phyloP scores from a whole-genome alignment of 2,329 filamentous ascomycete species.

The Sarocladium strictum region DNA sequence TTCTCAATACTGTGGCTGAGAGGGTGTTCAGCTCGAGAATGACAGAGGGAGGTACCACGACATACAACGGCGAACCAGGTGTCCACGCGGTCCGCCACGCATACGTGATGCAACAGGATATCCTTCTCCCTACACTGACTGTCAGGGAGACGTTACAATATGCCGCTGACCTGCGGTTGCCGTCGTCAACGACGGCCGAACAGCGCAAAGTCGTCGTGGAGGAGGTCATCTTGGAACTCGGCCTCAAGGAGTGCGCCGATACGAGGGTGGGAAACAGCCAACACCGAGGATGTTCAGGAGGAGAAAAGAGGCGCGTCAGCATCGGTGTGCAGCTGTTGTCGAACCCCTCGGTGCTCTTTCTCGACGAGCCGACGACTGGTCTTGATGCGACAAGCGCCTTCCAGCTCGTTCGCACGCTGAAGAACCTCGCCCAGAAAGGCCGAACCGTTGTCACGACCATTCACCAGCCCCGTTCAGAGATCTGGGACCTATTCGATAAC shows the following conservation, averaged over 20 bases:
- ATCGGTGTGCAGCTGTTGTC: slow-evolving; percentile 75
- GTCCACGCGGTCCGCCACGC: slow-evolving; percentile 53
- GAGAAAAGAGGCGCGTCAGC: slow-evolving; percentile 70
- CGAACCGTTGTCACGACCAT: slow-evolving; percentile 69
- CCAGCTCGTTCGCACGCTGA: slow-evolving; percentile 65
- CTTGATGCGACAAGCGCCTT: slow-evolving; percentile 73
- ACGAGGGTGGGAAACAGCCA: slow-evolving; percentile 66
- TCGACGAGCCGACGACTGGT: slow-evolving; percentile 75
- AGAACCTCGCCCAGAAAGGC: slow-evolving; percentile 60
- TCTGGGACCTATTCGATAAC: slow-evolving; percentile 72
- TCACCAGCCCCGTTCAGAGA: slow-evolving; percentile 72
- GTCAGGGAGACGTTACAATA: slow-evolving; percentile 71
- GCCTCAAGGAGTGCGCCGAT: slow-evolving; percentile 70
- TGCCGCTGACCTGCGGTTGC: slow-evolving; percentile 65
- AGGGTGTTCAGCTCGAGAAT: slow-evolving; percentile 53
- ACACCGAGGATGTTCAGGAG: slow-evolving; percentile 72
- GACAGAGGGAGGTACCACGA: slow-evolving; percentile 45
- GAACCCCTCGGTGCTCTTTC: slow-evolving; percentile 70
- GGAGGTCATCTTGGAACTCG: slow-evolving; percentile 69
- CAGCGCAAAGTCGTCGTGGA: slow-evolving; percentile 63
- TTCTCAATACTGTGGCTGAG: slow-evolving; percentile 66
- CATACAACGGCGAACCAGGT: slow-evolving; percentile 55
- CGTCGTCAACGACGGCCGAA: slow-evolving; percentile 51
- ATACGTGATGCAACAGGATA: slow-evolving; percentile 73
- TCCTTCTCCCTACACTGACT: slow-evolving; percentile 66